Percentiles rank a stretch among this genome's conserved stretches.
Evolutionary conservation across 306 rosid genomes (phyloP).

Genomic region (Geum urbanum): DNA sequence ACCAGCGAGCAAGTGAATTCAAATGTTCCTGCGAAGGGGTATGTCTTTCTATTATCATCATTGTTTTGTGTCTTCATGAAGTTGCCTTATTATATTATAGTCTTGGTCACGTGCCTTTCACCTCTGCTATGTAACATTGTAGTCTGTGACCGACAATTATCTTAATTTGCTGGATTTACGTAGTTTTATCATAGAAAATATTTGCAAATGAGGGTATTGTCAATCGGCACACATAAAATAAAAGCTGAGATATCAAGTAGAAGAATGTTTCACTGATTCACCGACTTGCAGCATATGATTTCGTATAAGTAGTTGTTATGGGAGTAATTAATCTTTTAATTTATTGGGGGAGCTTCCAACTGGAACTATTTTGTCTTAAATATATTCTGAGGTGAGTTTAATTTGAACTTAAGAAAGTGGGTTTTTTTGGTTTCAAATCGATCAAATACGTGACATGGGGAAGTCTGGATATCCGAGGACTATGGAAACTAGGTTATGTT

Average conservation of each 20-base stretch:
- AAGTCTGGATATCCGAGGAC: neutral
- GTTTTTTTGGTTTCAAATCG: neutral
- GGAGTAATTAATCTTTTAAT: neutral
- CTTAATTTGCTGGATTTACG: neutral
- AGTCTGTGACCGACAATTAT: neutral
- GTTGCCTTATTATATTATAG: neutral
- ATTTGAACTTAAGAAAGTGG: too few relatives aligned
- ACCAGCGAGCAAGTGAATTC: slow-evolving; percentile 30
- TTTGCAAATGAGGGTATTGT: neutral
- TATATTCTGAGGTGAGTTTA: too few relatives aligned
- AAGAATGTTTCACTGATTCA: neutral
- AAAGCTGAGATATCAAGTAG: neutral
- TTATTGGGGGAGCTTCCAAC: too few relatives aligned
- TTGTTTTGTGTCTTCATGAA: neutral
- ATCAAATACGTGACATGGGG: neutral
- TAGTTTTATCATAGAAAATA: neutral
- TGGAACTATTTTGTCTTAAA: too few relatives aligned
- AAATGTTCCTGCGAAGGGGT: slow-evolving; percentile 60
- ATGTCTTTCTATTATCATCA: slow-evolving; percentile 24
- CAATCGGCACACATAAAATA: neutral
- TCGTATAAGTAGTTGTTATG: neutral
- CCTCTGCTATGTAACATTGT: neutral
- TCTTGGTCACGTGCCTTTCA: neutral
- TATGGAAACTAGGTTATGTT: neutral
- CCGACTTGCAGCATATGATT: neutral